phyloP scores from a whole-genome alignment of 2,329 filamentous ascomycete genomes.

The Fusarium lyarnte region DNA sequence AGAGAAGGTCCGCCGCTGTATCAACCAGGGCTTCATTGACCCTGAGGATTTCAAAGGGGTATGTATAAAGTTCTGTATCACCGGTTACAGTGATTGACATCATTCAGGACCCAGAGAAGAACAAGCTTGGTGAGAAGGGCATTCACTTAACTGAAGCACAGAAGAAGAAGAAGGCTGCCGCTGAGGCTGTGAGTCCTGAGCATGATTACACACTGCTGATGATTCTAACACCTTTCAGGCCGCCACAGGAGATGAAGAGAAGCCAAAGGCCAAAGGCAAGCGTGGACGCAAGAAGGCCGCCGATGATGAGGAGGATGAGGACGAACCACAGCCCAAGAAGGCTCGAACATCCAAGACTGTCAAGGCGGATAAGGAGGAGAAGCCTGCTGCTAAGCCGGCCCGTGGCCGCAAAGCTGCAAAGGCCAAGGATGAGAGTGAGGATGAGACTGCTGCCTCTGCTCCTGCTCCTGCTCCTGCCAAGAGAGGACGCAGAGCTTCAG shows the following conservation, averaged over 20 bases:
- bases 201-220: neutral
- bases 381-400: constrained; percentile 31
- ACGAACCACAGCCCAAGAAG: constrained; percentile 50
- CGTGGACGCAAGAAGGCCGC: constrained; percentile 49
- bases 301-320: constrained; percentile 48
- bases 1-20: constrained; percentile 76
- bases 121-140: constrained; percentile 72
- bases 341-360: constrained; percentile 44
- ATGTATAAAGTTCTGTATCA: constrained; percentile 51
- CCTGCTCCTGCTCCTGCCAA: constrained; percentile 42
- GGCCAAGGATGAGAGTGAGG: constrained; percentile 38
- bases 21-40: constrained; percentile 82
- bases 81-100: constrained; percentile 9
- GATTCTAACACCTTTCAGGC: constrained; percentile 39
- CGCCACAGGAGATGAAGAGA: constrained; percentile 39
- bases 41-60: constrained; percentile 91
- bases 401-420: constrained; percentile 38
- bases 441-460: constrained; percentile 36
- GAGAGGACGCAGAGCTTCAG: constrained; percentile 38
- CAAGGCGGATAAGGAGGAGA: constrained; percentile 37
- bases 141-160: constrained; percentile 61
- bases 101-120: constrained; percentile 76
- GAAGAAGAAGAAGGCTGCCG: constrained; percentile 49
- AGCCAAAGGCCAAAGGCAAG: constrained; percentile 47
- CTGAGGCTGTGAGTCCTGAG: constrained; percentile 35